Conservation (phyloP, 2,329 filamentous ascomycete genomes). For the Diaporthe sp. region DNA sequence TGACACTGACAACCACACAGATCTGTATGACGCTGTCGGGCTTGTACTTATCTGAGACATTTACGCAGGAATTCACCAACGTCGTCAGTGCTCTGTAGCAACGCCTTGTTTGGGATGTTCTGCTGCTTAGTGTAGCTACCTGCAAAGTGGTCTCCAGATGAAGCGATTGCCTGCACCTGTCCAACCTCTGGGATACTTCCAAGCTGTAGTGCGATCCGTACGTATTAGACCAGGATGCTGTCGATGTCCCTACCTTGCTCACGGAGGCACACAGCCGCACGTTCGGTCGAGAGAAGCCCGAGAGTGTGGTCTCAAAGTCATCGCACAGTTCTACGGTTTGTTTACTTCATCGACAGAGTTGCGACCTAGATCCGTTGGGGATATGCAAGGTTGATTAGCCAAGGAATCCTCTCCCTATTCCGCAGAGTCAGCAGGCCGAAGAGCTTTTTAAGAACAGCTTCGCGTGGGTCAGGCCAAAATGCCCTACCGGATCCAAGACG, state of each 20-base stretch:
- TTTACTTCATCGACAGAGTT: background rate
- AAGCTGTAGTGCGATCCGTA: background rate
- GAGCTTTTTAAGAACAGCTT: background rate
- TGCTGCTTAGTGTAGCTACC: too few species aligned
- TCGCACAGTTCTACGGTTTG: background rate
- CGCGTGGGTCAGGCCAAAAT: background rate
- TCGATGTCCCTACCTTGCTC: background rate
- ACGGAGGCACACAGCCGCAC: background rate
- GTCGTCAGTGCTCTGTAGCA: background rate
- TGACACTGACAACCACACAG: background rate
- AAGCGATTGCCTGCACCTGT: too few species aligned
- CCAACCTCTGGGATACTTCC: background rate
- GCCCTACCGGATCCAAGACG: background rate
- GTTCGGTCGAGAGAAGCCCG: background rate
- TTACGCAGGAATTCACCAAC: background rate
- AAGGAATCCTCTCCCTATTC: background rate
- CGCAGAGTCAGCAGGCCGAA: background rate
- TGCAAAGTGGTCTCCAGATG: too few species aligned
- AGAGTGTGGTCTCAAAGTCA: background rate
- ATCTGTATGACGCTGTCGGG: background rate
- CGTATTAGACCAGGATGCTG: background rate
- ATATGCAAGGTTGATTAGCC: slow-evolving; percentile 23
- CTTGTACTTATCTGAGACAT: background rate
- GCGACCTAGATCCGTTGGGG: background rate
- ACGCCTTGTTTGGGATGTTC: background rate